Conservation (phyloP, 139 green algal genomes). For the Desmodesmus armatus region DNA sequence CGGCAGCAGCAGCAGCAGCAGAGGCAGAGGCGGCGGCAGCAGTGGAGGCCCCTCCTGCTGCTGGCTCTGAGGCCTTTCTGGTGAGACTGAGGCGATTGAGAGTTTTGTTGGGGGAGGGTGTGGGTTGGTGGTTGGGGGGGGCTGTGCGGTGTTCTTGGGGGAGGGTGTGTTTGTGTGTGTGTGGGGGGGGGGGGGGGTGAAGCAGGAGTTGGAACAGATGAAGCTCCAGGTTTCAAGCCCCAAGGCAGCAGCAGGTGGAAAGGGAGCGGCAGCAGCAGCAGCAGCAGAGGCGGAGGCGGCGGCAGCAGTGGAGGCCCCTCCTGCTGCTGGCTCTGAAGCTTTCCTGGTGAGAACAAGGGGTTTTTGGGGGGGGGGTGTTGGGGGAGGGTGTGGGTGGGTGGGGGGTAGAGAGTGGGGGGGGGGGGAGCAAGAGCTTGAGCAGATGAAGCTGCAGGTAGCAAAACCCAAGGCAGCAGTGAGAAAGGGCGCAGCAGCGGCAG, state of each 20-base stretch:
- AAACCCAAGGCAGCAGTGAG: not conserved
- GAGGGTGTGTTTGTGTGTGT: no score
- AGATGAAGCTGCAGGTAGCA: not conserved
- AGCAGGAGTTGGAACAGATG: not conserved
- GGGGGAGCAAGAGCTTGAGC: not conserved
- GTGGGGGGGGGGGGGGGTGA: no score
- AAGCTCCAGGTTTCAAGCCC: not conserved
- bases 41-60: not conserved
- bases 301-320: not conserved
- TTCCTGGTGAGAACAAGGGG: slow-evolving; percentile 44
- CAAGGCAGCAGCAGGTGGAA: not conserved
- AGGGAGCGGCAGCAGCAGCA: not conserved
- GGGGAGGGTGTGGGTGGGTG: no score
- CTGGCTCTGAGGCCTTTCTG: slow-evolving; percentile 37
- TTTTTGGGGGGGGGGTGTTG: no score
- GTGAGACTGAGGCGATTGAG: no score
- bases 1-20: slow-evolving; percentile 14
- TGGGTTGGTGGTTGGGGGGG: no score
- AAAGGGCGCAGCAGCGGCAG: slow-evolving; percentile 12
- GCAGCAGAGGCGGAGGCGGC: not conserved
- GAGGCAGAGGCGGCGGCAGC: not conserved
- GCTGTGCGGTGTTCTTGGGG: no score
- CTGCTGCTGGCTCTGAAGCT: slow-evolving; percentile 17
- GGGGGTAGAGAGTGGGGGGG: no score
- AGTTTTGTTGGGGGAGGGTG: no score